Evolutionary conservation across 805 yeast genomes (phyloP).

Genomic region (Naumovozyma dairenensis): DNA sequence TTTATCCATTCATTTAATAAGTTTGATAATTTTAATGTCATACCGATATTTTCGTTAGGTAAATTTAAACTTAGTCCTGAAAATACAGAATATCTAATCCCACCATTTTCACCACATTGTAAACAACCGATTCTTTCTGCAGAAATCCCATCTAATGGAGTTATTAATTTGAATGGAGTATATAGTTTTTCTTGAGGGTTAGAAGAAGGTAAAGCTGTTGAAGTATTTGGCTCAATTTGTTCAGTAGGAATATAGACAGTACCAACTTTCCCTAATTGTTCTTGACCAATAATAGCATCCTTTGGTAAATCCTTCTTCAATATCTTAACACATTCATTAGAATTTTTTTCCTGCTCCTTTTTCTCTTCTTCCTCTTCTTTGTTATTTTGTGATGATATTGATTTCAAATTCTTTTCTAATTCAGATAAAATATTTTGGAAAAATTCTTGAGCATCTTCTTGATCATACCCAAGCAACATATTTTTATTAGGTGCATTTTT

Average conservation of each 20-base stretch:
- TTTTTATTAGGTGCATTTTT: slow-evolving; percentile 70
- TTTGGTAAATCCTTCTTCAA: slow-evolving; percentile 25
- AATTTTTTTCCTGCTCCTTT: slow-evolving; percentile 6
- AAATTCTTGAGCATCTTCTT: slow-evolving; percentile 95
- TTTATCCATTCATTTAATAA: slow-evolving; percentile 57
- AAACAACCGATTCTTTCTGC: slow-evolving; percentile 88
- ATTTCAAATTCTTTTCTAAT: slow-evolving; percentile 39
- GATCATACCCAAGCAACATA: slow-evolving; percentile 75
- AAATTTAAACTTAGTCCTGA: slow-evolving; percentile 66
- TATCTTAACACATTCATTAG: slow-evolving; percentile 18
- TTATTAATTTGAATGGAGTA: slow-evolving; percentile 48
- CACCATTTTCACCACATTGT: slow-evolving; percentile 88
- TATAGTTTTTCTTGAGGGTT: slow-evolving; percentile 35
- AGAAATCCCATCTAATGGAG: slow-evolving; percentile 86
- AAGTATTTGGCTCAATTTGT: slow-evolving; percentile 72
- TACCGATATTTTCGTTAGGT: slow-evolving; percentile 40
- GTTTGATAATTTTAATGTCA: slow-evolving; percentile 39
- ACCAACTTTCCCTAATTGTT: slow-evolving; percentile 49
- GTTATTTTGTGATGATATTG: slow-evolving; percentile 11
- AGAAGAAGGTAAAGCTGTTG: slow-evolving; percentile 11
- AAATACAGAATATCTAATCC: slow-evolving; percentile 71
- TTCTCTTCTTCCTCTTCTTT: slow-evolving; percentile 7
- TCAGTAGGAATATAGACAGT: slow-evolving; percentile 60
- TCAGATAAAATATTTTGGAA: slow-evolving; percentile 69
- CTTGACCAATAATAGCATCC: slow-evolving; percentile 33